Evolutionary conservation across 768 basidiomycete species (phyloP), one percentile per base, ranked within the genome.

Genomic region (Cyathus striatus): DNA sequence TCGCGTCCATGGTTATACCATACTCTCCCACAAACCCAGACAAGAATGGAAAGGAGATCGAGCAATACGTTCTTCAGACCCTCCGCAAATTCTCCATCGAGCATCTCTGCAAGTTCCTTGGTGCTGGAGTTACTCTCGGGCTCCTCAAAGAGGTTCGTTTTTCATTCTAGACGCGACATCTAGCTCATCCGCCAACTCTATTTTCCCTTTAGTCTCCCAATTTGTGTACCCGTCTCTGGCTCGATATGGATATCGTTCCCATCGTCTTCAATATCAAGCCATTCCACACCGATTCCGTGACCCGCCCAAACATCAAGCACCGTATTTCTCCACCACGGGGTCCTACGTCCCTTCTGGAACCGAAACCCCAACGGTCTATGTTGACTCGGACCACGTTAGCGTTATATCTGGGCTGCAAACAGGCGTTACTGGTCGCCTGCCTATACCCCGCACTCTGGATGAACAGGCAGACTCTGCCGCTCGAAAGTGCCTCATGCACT

Each of bases 391-490:
- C n/a, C 78, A 78, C 46, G 51, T 83, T 46, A 50, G 65, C 34
- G 69, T 56, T 50, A 56, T 65, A 60, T 60, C 60, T 59, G 66
- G 56, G 45, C 64, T 61, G 47, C 76, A 62, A 43, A 58, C 70
- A 3, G 74, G 71, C 22, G 68, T 78, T 26, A 60, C 69, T 20
- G 77, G 72, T 23, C 79, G 74, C 46, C 69, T 90, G 14, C 86
- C 86, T 20, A 83, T 89, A 42, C 75, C 76, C 3, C 82, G 86
- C 48, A 88, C 85, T 14, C 66, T 89, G 14, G 87, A 88, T 49
- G 87, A 90, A 53, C 89, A 90, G 61, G 84, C 87, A 22, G 89
- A 92, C 54, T 88, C 86, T 26, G 89, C 87, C 4, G 89, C 83
- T 24, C 83, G 89, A 58, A 91, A 91, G 59, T 82, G 80, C 54